A percentile compares a stretch with the other conserved stretches of the same genome.
These are phyloP conservation scores for Plasmodium falciparum DNA, from an alignment of 169 alveolate genomes.

Conservation along the genomic window DNA sequence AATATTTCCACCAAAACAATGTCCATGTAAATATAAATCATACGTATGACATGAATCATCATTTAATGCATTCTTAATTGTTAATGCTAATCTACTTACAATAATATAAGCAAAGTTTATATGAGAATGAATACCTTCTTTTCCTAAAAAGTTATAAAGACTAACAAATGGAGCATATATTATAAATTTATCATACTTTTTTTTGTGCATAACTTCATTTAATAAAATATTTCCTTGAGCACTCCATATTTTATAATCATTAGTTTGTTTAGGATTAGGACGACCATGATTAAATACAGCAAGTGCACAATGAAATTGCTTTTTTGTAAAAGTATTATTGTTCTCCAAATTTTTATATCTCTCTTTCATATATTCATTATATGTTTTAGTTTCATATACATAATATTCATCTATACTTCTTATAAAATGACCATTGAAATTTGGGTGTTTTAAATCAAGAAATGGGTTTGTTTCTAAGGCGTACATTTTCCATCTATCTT, in stretches of 20 bases:
- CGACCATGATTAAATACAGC: slow-evolving; percentile 58
- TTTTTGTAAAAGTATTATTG: slow-evolving; percentile 20
- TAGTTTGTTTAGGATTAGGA: slow-evolving; percentile 25
- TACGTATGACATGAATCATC: slow-evolving; percentile 61
- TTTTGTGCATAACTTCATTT: slow-evolving; percentile 43
- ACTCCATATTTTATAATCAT: slow-evolving; percentile 75
- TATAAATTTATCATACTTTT: slow-evolving; percentile 43
- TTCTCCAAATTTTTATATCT: slow-evolving; percentile 47
- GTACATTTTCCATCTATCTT: slow-evolving; percentile 55
- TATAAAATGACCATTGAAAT: slow-evolving; percentile 54
- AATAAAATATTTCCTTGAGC: slow-evolving; percentile 25
- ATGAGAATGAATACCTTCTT: slow-evolving; percentile 40
- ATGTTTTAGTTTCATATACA: slow-evolving; percentile 62
- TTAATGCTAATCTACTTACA: slow-evolving; percentile 27
- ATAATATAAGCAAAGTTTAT: slow-evolving; percentile 37
- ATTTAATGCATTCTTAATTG: slow-evolving; percentile 18
- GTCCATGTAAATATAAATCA: slow-evolving; percentile 38
- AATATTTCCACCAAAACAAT: slow-evolving; percentile 71
- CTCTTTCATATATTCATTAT: slow-evolving; percentile 60
- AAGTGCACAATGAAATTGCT: slow-evolving; percentile 45
- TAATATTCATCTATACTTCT: slow-evolving; percentile 69
- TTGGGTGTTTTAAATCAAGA: slow-evolving; percentile 66
- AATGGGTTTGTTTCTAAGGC: slow-evolving; percentile 68
- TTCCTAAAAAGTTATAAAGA: slow-evolving; percentile 17
- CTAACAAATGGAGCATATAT: slow-evolving; percentile 49